Percentiles rank a stretch among this genome's conserved stretches.
These are phyloP conservation scores for Fremontodendron californicum DNA, from an alignment of 345 rosid species.

Conservation along the genomic window DNA sequence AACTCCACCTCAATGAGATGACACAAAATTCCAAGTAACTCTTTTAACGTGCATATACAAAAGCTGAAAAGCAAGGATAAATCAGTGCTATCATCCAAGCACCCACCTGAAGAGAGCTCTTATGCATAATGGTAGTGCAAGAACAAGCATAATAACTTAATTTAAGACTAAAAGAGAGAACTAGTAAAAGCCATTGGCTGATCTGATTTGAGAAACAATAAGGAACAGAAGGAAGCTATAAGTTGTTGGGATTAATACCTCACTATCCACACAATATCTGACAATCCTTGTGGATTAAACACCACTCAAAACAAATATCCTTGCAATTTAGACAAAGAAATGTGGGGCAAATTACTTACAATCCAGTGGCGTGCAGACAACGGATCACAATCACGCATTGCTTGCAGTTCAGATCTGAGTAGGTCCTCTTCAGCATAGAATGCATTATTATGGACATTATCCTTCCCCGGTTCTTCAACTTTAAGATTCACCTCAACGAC, in stretches of 20 bases:
- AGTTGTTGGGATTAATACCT: background rate
- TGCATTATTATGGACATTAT: constrained; percentile 68
- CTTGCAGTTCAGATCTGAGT: constrained; percentile 54
- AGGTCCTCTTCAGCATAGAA: constrained; percentile 66
- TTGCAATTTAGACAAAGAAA: background rate
- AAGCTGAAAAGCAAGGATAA: background rate
- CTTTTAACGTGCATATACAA: background rate
- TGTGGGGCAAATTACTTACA: constrained; percentile 34
- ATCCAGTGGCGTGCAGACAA: constrained; percentile 73
- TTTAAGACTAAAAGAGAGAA: background rate
- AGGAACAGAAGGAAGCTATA: background rate
- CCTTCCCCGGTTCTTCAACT: constrained; percentile 67
- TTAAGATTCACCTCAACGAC: constrained; percentile 67
- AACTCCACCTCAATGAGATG: background rate
- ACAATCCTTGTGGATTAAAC: background rate
- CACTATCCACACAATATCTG: background rate
- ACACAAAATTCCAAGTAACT: background rate
- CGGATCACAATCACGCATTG: constrained; percentile 71
- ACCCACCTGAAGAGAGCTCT: background rate
- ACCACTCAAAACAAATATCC: background rate
- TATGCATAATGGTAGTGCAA: background rate
- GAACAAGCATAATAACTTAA: background rate
- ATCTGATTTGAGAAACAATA: background rate
- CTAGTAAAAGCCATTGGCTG: background rate
- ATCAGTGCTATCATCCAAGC: background rate